Evolutionary conservation across 129 eudicot genomes (phyloP).

Genomic region (Pseudognaphalium luteoalbum): DNA sequence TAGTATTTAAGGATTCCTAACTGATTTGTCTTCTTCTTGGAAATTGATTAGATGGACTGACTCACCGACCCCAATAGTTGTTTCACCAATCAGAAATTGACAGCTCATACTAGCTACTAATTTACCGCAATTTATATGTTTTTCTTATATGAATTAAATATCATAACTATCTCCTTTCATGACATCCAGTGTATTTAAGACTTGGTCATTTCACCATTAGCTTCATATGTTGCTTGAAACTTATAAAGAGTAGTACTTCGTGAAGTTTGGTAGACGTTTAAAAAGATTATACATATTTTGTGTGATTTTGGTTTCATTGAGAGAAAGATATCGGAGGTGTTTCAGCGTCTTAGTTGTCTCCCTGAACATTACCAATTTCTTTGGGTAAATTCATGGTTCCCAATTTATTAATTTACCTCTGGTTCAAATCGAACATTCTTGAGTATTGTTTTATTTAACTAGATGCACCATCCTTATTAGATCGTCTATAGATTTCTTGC

Average conservation of each 20-base stretch:
- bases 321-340: slow-evolving; percentile 12
- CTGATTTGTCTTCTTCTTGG: slow-evolving; percentile 17
- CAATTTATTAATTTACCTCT: slow-evolving; percentile 12
- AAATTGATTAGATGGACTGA: slow-evolving; percentile 11
- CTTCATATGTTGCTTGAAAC: background rate
- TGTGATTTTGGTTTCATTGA: slow-evolving; percentile 14
- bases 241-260: background rate
- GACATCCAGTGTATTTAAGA: slow-evolving; percentile 1
- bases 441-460: slow-evolving; percentile 10
- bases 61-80: slow-evolving; percentile 14
- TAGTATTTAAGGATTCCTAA: slow-evolving; percentile 4
- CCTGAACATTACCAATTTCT: slow-evolving; percentile 11
- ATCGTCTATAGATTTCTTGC: background rate
- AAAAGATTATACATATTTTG: background rate
- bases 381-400: slow-evolving; percentile 30
- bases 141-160: slow-evolving; percentile 22
- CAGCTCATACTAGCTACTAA: slow-evolving; percentile 12
- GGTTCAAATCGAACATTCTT: slow-evolving; percentile 2
- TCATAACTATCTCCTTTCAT: slow-evolving; percentile 10
- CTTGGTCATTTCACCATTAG: slow-evolving; percentile 20
- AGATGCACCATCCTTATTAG: slow-evolving; percentile 7
- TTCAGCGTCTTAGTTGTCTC: slow-evolving; percentile 18
- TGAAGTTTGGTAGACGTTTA: slow-evolving; percentile 7
- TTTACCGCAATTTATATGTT: slow-evolving; percentile 10
- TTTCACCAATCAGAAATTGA: slow-evolving; percentile 18